phyloP scores from a whole-genome alignment of 192 early-diverging fungal species.

The Umbelopsis ramanniana region DNA sequence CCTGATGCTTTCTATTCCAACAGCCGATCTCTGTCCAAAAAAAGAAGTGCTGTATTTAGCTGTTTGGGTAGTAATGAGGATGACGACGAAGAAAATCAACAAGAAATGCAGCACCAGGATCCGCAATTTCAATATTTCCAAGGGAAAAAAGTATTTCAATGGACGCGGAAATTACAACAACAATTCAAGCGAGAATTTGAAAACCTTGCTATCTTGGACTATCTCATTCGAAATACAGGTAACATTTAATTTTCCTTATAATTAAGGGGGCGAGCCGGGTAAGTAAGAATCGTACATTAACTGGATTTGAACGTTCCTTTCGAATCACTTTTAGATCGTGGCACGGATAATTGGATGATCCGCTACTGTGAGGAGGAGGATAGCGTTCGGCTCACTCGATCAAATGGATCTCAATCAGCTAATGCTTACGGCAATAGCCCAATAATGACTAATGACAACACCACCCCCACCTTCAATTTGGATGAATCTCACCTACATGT shows the following conservation, averaged over 20 bases:
- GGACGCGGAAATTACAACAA: constrained; percentile 50
- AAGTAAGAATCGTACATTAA: no score
- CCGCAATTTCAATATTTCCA: constrained; percentile 22
- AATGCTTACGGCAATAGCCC: constrained; percentile 29
- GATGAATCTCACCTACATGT: constrained; percentile 66
- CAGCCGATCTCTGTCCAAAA: constrained; percentile 14
- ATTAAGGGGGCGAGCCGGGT: no score
- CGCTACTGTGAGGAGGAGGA: constrained; percentile 58
- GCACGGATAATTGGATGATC: constrained; percentile 89
- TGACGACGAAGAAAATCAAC: constrained; percentile 1
- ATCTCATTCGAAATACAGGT: constrained; percentile 91
- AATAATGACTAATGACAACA: background rate
- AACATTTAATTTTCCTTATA: background rate
- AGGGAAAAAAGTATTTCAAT: constrained; percentile 40
- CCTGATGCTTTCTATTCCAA: constrained; percentile 19
- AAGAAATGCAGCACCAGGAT: constrained; percentile 16
- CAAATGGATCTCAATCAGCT: constrained; percentile 13
- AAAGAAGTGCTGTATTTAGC: background rate
- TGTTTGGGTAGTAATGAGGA: constrained; percentile 23
- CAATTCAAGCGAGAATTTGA: constrained; percentile 76
- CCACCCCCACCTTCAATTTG: background rate
- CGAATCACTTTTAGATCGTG: constrained; percentile 49
- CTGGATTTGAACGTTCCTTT: background rate
- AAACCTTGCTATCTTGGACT: constrained; percentile 83
- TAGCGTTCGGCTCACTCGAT: constrained; percentile 30